A percentile compares a stretch with the other conserved stretches of the same genome.
phyloP scores from a whole-genome alignment of 805 yeast species.

The Alloascoidea hylecoeti region DNA sequence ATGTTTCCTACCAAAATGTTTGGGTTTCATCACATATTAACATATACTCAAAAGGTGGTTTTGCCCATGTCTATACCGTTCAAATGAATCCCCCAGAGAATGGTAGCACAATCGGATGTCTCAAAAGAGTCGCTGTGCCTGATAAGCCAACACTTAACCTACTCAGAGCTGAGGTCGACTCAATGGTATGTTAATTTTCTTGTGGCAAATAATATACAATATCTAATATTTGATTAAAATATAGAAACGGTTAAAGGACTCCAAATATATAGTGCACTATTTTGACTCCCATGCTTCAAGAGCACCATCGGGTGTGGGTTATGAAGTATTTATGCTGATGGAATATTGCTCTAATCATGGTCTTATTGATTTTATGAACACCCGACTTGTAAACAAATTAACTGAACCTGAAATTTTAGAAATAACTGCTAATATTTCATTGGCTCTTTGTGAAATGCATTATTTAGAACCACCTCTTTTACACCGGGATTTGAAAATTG shows the following conservation, averaged over 20 bases:
- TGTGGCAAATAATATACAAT: neutral
- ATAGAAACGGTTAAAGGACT: conserved; percentile 57
- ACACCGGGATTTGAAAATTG: conserved; percentile 90
- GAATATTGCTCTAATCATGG: conserved; percentile 84
- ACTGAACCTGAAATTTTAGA: conserved; percentile 63
- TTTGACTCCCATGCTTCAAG: conserved; percentile 93
- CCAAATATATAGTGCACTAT: conserved; percentile 72
- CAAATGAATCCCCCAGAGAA: conserved; percentile 46
- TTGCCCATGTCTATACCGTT: conserved; percentile 88
- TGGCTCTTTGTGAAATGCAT: conserved; percentile 83
- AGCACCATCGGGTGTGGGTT: conserved; percentile 31
- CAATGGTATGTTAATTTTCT: conserved; percentile 35
- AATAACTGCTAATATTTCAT: conserved; percentile 70
- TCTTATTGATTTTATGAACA: conserved; percentile 78
- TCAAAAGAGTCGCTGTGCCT: conserved; percentile 93
- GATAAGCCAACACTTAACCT: conserved; percentile 72
- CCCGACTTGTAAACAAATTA: conserved; percentile 65
- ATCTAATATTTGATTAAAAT: neutral
- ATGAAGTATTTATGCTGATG: conserved; percentile 87
- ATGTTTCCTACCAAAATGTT: conserved; percentile 3
- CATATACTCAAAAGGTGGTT: conserved; percentile 37
- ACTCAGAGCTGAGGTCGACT: conserved; percentile 90
- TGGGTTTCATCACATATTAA: neutral
- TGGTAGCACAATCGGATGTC: conserved; percentile 51
- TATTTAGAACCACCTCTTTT: conserved; percentile 48